Conservation (phyloP, 345 rosid genomes). For the Conringia planisiliqua region DNA sequence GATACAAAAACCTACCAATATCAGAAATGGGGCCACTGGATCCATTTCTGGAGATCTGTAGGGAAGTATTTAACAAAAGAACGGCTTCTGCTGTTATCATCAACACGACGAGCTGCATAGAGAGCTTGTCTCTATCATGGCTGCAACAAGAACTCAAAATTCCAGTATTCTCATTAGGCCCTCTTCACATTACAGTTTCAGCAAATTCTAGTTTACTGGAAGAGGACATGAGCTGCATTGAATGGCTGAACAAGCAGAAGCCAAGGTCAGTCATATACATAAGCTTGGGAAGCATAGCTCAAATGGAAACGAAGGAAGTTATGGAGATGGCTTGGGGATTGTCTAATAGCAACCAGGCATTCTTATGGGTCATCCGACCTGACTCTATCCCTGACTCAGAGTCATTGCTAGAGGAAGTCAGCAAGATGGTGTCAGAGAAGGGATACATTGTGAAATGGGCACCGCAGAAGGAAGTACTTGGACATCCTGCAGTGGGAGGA, state of each 20-base stretch:
- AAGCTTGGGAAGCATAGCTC: constrained; percentile 46
- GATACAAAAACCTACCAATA: constrained; percentile 20
- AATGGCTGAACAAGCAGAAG: constrained; percentile 39
- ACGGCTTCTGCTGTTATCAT: constrained; percentile 15
- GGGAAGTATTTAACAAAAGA: not conserved
- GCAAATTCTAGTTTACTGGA: not conserved
- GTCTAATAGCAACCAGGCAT: constrained; percentile 19
- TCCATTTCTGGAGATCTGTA: not conserved
- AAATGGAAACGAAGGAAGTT: not conserved
- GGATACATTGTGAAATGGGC: constrained; percentile 54
- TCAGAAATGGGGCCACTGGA: not conserved
- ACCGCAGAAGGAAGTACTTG: constrained; percentile 45
- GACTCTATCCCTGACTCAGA: not conserved
- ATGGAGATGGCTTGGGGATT: constrained; percentile 31
- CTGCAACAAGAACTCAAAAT: constrained; percentile 5
- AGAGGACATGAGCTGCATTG: constrained; percentile 40
- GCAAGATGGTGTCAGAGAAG: constrained; percentile 28
- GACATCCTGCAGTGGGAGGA: constrained; percentile 48
- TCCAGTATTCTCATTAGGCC: constrained; percentile 21
- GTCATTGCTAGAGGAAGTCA: constrained; percentile 27
- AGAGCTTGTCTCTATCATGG: not conserved
- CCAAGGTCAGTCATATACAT: constrained; percentile 47
- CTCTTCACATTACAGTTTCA: constrained; percentile 20
- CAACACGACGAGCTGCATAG: constrained; percentile 20
- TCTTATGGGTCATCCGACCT: constrained; percentile 27